Percentiles rank a stretch among this genome's conserved stretches.
These are phyloP conservation scores for Backusella australiensis DNA, from an alignment of 192 early-diverging fungal species.

Conservation along the genomic window DNA sequence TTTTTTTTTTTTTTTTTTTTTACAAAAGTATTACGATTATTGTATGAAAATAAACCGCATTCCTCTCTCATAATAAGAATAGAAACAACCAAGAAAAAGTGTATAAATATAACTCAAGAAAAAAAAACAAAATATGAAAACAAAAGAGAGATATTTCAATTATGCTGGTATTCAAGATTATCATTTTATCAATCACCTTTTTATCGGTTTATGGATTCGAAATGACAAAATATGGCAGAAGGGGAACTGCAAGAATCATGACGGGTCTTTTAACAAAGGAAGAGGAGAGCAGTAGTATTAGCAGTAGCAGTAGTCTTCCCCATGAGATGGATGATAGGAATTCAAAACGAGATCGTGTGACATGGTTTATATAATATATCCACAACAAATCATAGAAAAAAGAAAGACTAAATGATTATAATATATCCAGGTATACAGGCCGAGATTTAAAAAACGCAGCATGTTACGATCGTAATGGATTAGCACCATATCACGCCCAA, in stretches of 20 bases:
- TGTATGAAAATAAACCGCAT: neutral
- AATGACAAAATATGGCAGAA: neutral
- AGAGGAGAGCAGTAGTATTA: neutral
- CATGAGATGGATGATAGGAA: neutral
- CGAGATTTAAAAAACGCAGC: slow-evolving; percentile 39
- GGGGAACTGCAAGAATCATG: neutral
- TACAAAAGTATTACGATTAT: neutral
- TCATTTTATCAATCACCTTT: neutral
- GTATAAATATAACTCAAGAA: neutral
- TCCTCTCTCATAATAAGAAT: neutral
- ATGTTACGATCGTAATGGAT: slow-evolving; percentile 39
- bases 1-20: too few species aligned
- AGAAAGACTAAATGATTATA: neutral
- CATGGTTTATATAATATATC: slow-evolving; percentile 21
- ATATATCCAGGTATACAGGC: slow-evolving; percentile 31
- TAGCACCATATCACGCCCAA: slow-evolving; percentile 31
- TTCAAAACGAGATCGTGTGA: slow-evolving; percentile 27
- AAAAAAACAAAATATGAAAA: neutral
- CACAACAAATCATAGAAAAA: too few species aligned
- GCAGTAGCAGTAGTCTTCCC: too few species aligned
- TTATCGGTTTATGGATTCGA: neutral
- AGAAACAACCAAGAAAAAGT: neutral
- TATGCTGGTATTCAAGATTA: neutral
- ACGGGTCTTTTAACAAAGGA: neutral
- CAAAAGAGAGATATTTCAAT: neutral